A percentile compares a stretch with the other conserved stretches of the same genome.
These are phyloP conservation scores for Chaetomium sp. DNA, from an alignment of 2,329 filamentous ascomycete genomes.

Conservation along the genomic window DNA sequence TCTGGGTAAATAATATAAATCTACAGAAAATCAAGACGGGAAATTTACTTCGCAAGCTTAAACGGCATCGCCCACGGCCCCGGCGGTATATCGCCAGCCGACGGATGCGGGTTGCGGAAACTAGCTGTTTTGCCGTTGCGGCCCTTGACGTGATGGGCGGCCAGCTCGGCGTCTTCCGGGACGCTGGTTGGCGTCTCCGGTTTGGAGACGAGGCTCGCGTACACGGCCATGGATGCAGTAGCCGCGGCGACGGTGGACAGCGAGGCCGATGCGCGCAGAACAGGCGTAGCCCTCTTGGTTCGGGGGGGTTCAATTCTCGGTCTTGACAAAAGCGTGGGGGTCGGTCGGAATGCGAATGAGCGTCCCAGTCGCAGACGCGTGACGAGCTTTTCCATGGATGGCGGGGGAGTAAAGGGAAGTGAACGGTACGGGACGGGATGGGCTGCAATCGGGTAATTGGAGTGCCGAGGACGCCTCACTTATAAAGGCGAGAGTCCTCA, in stretches of 20 bases:
- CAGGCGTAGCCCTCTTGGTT: background rate
- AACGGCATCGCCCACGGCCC: slow-evolving; percentile 3
- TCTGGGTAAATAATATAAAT: background rate
- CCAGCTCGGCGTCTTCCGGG: slow-evolving; percentile 38
- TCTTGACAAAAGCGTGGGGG: too few species aligned
- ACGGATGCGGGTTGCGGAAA: slow-evolving; percentile 49
- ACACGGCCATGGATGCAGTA: slow-evolving; percentile 14
- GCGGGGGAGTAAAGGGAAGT: too few species aligned
- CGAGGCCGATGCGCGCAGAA: slow-evolving; percentile 12
- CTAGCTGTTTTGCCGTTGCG: slow-evolving; percentile 34
- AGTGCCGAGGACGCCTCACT: too few species aligned
- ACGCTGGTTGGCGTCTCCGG: slow-evolving; percentile 29
- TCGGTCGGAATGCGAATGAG: too few species aligned
- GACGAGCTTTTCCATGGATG: too few species aligned
- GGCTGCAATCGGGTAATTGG: too few species aligned
- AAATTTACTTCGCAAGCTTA: slow-evolving; percentile 30
- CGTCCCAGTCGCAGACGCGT: too few species aligned
- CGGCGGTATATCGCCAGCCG: slow-evolving; percentile 24
- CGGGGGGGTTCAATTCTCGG: too few species aligned
- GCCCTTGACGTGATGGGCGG: slow-evolving; percentile 43
- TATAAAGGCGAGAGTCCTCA: too few species aligned
- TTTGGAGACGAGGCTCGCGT: slow-evolving; percentile 30
- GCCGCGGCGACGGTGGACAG: slow-evolving; percentile 9
- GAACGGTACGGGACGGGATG: too few species aligned
- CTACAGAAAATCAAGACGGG: slow-evolving; percentile 25